Conservation (phyloP, 805 yeast species). For the Candida broadrunensis region DNA sequence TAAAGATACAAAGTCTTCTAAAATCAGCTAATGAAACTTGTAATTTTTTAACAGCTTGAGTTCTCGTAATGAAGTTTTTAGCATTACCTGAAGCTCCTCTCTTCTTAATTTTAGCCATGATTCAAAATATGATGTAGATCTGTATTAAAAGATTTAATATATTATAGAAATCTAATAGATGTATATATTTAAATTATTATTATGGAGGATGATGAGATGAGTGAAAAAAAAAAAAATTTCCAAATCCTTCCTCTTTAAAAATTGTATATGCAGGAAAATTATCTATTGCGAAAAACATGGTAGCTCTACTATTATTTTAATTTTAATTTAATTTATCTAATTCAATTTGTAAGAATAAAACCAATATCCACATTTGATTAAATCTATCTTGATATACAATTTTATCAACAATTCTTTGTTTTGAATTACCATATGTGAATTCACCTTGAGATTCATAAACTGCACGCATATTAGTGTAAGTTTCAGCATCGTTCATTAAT, state of each 20-base stretch:
- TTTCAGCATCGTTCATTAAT: no score
- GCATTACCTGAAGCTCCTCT: constrained; percentile 86
- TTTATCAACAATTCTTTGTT: background rate
- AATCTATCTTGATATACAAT: background rate
- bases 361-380: background rate
- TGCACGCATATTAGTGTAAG: background rate
- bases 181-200: background rate
- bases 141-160: background rate
- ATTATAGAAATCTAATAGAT: background rate
- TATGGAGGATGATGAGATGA: background rate
- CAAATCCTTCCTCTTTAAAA: background rate
- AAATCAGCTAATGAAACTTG: constrained; percentile 96
- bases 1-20: constrained; percentile 94
- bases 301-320: background rate
- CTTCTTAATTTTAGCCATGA: constrained; percentile 71
- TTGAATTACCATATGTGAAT: no score
- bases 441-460: background rate
- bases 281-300: background rate
- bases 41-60: constrained; percentile 88
- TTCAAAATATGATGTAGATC: background rate
- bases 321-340: background rate
- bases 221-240: background rate
- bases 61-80: constrained; percentile 86
- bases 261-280: background rate
- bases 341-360: background rate